Base-by-base conservation (phyloP, 495 filamentous ascomycete species). In the Friedmanniomyces simplex region DNA sequence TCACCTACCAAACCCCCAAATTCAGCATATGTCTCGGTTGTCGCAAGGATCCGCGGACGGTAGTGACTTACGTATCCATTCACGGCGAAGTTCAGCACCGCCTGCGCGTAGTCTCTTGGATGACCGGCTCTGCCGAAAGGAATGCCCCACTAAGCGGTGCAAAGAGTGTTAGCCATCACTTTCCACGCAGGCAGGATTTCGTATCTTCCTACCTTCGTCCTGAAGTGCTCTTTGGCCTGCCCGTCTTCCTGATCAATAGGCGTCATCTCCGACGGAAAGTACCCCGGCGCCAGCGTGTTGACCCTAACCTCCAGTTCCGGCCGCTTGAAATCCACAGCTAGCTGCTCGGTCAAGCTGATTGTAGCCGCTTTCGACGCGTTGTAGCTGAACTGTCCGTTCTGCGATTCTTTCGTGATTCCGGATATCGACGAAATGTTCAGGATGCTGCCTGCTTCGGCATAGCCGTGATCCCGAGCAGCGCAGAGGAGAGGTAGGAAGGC, bases 191-290 rank as follows among this genome's bases (percentile, higher is more conserved):
- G n/a, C n/a, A n/a, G n/a, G n/a, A n/a, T n/a, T n/a, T n/a, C n/a
- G n/a, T n/a, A n/a, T n/a, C n/a, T n/a, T 32, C 28, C 10, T 32
- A 32, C 28, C 28, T 59, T 46, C 45, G 34, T 16, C n/a, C 55
- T 28, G 52, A 59, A 63, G 39, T 59, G 50, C 46, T 55, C 45
- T 79, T 88, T 88, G 63, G 87, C 71, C 50, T 75, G 71, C 51
- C 52, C 55, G 51, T 77, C 72, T 47, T 75, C 70, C 57, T 72
- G 76, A 43, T 73, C 79, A 51, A 70, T 74, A 39, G 80, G 73
- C 45, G 82, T 86, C 82, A 86, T 80, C 69, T 84, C 81, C 32
- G 67, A 73, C 4, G 80, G 81, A 56, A 84, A 84, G 59, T 83
- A 77, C 1, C 73, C 75, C 14, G 79, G 79, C 0, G 80, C 78